Base-by-base conservation (phyloP, 495 filamentous ascomycete species). In the Neohortaea acidophila region DNA sequence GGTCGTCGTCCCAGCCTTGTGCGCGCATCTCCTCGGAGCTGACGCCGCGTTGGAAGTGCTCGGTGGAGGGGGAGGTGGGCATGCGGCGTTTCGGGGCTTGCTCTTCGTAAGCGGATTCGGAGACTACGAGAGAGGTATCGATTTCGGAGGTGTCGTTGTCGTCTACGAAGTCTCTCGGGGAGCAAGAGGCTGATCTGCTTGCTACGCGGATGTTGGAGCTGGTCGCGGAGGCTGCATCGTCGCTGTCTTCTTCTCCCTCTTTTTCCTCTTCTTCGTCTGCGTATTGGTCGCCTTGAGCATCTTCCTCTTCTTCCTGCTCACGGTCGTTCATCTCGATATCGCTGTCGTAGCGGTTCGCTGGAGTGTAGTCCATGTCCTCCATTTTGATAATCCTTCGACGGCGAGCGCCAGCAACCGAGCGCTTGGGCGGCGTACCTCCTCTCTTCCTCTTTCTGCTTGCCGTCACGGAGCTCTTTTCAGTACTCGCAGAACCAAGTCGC, bases 1-100 rank as follows among this genome's bases (percentile, higher is more conserved):
- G 75, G 24, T 69, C 65, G 10, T 59, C 45, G 12, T 57, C 63
- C 62, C 67, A 70, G 2, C 59, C 59, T 10, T 40, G 38, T 1
- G 29, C 51, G 2, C 48, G 44, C 15, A 59, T 38, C 12, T 53
- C 41, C 7, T 30, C 25, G 7, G 33, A 44, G 49, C 58, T 29
- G 41, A 43, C 24, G 39, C 51, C 28, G 33, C 43, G 48, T 27
- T 46, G 17, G 17, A 25, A 38, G 19, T 46, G 44, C 43, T 58
- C 58, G 1, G 41, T 39, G 28, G 61, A 47, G 22, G 42, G 38
- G 30, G 52, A 44, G 26, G 51, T 39, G 30, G 37, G 39, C 30
- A 51, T 47, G n/a, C 46, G 39, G 17, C 27, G 27, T 4, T 52
- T 24, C 6, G 40, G 38, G 8, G 36, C 13, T 5, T 55, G 25